Evolutionary conservation across 225 moss, liverwort and hornwort species (phyloP), one percentile per base, ranked within the genome.

Genomic region (Sphagnum contortum): DNA sequence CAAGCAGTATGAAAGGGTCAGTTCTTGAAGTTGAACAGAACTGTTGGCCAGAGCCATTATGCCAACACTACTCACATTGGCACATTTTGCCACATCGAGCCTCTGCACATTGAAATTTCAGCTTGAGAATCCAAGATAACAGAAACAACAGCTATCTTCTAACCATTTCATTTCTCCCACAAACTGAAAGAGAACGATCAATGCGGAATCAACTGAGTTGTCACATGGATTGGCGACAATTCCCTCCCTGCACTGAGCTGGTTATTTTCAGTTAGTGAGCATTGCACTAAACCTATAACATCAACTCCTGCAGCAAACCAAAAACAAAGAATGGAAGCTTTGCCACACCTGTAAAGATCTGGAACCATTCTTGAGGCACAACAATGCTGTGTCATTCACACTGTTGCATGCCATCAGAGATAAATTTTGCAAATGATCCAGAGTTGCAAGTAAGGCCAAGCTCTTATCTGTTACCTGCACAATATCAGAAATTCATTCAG

Each of bases 321-420:
- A 29, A 29, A 0, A 29, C 0, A 29, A 29, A 29, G 29, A 29
- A 29, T 29, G 29, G 29, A 29, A 29, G 29, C 8, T 55, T n/a
- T 3, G 56, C 70, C 62, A 52, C 61, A 85, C 85, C 81, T 81
- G 78, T 48, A 82, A 66, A 59, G 76, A 53, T 65, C 72, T 86
- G 82, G 79, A 75, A 49, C 75, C 68, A 61, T 68, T 78, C 63
- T 74, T 75, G 13, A 94, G 76, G 57, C 59, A 72, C 48, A 67
- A 68, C 6, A 94, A 73, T 29, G 85, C 87, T 12, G 61, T 66
- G 72, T 94, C 94, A 60, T 85, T 85, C 67, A 94, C 83, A 49
- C 77, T 80, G 59, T 73, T 82, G 71, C 91, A 94, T 53, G 88
- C 81, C 57, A 85, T 68, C 55, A 94, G 74, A 63, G 80, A 72